Evolutionary conservation across 1,284 basidiomycete genomes (phyloP).

Genomic region (Marasmius tenuissimus): DNA sequence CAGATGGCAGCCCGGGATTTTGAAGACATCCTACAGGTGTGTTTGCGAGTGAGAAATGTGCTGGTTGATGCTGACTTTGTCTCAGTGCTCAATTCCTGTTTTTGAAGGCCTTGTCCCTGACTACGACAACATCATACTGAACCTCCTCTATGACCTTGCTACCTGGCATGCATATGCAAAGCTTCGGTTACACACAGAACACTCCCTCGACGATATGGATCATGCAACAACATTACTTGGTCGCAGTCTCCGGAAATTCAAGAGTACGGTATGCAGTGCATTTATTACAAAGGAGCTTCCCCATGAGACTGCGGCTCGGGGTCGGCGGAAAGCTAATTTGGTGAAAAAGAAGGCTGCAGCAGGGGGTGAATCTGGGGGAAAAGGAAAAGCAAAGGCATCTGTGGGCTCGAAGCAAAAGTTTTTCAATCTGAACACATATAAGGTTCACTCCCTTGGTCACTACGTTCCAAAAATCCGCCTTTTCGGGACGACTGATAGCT

Average conservation of each 20-base stretch:
- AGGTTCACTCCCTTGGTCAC: background rate
- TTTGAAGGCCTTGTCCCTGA: constrained; percentile 7
- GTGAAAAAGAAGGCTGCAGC: too few relatives aligned
- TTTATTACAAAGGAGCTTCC: background rate
- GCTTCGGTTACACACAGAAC: constrained; percentile 1
- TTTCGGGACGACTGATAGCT: background rate
- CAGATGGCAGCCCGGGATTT: constrained; percentile 22
- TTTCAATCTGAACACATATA: background rate
- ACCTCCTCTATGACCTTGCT: background rate
- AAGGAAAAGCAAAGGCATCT: too few relatives aligned
- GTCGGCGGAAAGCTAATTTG: background rate
- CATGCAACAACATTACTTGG: background rate
- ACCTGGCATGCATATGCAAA: constrained; percentile 2
- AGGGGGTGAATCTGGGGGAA: too few relatives aligned
- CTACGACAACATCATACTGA: background rate
- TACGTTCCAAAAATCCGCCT: background rate
- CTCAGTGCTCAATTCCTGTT: constrained; percentile 5
- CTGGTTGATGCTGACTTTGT: too few relatives aligned
- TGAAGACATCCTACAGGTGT: constrained; percentile 22
- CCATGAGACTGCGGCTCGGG: background rate
- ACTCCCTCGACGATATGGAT: background rate
- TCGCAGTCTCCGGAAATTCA: background rate
- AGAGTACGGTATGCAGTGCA: too few relatives aligned
- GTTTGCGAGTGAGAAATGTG: background rate
- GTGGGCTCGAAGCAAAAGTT: background rate